Conservation (phyloP, 1,284 basidiomycete species). For the Coniophora puteana region DNA sequence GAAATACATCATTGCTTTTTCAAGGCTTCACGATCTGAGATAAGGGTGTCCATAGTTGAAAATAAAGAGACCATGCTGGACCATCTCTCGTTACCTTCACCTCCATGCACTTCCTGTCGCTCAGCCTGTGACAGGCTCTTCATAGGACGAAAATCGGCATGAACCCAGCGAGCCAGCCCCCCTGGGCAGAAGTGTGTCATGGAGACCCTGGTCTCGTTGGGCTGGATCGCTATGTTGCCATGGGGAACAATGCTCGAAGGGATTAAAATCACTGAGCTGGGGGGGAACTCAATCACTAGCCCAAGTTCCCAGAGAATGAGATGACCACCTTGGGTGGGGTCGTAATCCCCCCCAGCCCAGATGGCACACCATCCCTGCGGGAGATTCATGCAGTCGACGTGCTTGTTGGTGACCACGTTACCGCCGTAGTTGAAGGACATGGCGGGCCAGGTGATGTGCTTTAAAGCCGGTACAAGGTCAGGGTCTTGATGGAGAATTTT, state of each 20-base stretch:
- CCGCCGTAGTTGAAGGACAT: background rate
- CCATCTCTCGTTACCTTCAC: too few relatives aligned
- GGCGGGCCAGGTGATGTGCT: background rate
- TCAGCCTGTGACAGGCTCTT: too few relatives aligned
- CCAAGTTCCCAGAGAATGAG: slow-evolving; percentile 3
- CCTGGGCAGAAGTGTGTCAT: slow-evolving; percentile 6
- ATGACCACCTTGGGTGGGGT: slow-evolving; percentile 2
- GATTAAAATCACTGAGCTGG: slow-evolving; percentile 4
- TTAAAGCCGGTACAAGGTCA: background rate
- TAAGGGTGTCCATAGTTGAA: too few relatives aligned
- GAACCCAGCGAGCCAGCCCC: slow-evolving; percentile 5
- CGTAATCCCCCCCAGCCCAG: too few relatives aligned
- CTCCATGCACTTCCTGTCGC: too few relatives aligned
- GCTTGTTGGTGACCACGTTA: background rate
- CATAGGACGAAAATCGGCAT: slow-evolving; percentile 1
- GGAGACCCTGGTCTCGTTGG: slow-evolving; percentile 2
- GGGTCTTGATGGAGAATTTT: background rate
- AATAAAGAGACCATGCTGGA: too few relatives aligned
- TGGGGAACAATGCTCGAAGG: slow-evolving; percentile 5
- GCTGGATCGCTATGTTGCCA: background rate
- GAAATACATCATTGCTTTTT: too few relatives aligned
- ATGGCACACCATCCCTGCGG: background rate
- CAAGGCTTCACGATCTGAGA: too few relatives aligned
- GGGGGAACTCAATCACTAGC: slow-evolving; percentile 3
- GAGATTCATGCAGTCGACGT: background rate